Evolutionary conservation across 2,329 filamentous ascomycete species (phyloP).

Genomic region (Colletotrichum neosansevieriae): DNA sequence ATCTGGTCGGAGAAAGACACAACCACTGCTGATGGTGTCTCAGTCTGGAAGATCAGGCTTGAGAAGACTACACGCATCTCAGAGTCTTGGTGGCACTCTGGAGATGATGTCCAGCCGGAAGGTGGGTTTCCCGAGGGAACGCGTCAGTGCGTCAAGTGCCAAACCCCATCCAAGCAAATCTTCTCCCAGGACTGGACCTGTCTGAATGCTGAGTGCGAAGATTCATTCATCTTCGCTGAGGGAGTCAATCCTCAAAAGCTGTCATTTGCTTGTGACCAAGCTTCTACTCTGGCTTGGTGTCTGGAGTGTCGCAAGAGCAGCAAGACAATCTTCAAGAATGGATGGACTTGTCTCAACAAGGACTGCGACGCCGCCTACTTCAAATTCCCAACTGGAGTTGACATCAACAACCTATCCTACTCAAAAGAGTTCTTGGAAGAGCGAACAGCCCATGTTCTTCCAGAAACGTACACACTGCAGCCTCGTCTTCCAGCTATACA

Average conservation of each 20-base stretch:
- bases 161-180: slow-evolving; percentile 50
- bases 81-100: slow-evolving; percentile 70
- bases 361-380: slow-evolving; percentile 64
- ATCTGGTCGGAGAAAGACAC: slow-evolving; percentile 73
- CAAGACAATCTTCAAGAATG: slow-evolving; percentile 50
- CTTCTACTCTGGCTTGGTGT: slow-evolving; percentile 36
- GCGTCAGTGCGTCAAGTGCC: slow-evolving; percentile 56
- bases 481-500: slow-evolving; percentile 53
- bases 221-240: slow-evolving; percentile 25
- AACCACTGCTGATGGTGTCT: slow-evolving; percentile 46
- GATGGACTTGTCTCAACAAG: slow-evolving; percentile 47
- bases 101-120: slow-evolving; percentile 39
- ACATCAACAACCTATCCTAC: slow-evolving; percentile 59
- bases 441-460: slow-evolving; percentile 57
- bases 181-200: slow-evolving; percentile 49
- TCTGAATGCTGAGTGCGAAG: slow-evolving; percentile 43
- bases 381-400: slow-evolving; percentile 47
- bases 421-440: slow-evolving; percentile 68
- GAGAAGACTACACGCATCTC: slow-evolving; percentile 68
- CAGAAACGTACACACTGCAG: slow-evolving; percentile 49
- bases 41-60: slow-evolving; percentile 68
- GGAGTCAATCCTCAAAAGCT: slow-evolving; percentile 17
- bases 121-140: slow-evolving; percentile 25
- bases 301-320: slow-evolving; percentile 53
- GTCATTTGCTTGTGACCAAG: slow-evolving; percentile 29